phyloP scores from a whole-genome alignment of 495 filamentous ascomycete species.

The Penicillium crystallinum region DNA sequence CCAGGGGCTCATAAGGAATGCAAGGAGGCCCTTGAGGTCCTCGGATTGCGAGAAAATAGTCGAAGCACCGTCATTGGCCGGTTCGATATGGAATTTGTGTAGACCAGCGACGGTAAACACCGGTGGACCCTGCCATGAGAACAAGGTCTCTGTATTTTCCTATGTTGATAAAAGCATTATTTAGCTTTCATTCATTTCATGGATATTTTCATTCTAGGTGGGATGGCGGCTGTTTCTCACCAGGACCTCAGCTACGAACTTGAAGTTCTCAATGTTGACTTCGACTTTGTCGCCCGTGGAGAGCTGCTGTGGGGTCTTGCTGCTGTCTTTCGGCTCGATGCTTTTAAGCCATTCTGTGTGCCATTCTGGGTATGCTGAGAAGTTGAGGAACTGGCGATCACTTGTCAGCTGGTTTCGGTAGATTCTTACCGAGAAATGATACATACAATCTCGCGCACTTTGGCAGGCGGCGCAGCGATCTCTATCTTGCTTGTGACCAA shows the following conservation, averaged over 20 bases:
- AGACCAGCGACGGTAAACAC: constrained; percentile 23
- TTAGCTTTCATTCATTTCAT: constrained; percentile 2
- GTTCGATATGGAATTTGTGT: constrained; percentile 22
- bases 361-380: constrained; percentile 23
- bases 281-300: constrained; percentile 18
- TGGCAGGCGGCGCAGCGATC: constrained; percentile 23
- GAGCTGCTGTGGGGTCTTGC: constrained; percentile 13
- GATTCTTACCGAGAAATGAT: too few relatives aligned
- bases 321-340: constrained; percentile 12
- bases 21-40: constrained; percentile 18
- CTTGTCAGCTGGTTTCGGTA: background rate
- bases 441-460: constrained; percentile 28
- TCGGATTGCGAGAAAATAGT: constrained; percentile 25
- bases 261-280: constrained; percentile 21
- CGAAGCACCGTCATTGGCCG: constrained; percentile 20
- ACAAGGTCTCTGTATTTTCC: constrained; percentile 20
- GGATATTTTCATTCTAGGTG: background rate
- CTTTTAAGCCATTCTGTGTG: constrained; percentile 24
- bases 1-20: constrained; percentile 20
- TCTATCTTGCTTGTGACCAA: constrained; percentile 20
- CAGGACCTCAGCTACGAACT: constrained; percentile 24
- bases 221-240: constrained; percentile 1
- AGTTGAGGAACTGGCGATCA: constrained; percentile 19
- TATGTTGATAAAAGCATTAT: background rate
- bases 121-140: constrained; percentile 28